phyloP scores from a whole-genome alignment of 352 stramenopile species.

The Ophiocytium majus region DNA sequence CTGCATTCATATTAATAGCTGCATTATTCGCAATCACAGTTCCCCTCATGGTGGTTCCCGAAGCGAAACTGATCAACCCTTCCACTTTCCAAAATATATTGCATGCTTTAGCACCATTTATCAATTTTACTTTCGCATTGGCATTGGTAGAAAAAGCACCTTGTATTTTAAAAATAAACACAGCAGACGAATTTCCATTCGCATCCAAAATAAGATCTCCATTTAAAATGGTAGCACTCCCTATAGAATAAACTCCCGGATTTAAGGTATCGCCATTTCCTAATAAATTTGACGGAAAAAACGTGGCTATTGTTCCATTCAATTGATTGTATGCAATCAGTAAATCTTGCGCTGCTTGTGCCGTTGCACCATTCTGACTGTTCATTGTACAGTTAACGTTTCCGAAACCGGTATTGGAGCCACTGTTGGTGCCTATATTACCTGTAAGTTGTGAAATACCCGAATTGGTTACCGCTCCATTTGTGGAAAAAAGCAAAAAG shows the following conservation, averaged over 20 bases:
- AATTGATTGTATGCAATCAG: background rate
- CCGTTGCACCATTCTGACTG: background rate
- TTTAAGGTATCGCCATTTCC: background rate
- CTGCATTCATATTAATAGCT: background rate
- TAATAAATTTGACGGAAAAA: background rate
- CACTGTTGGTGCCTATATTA: background rate
- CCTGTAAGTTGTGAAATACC: background rate
- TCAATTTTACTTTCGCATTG: background rate
- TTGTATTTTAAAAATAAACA: background rate
- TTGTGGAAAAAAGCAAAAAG: no score
- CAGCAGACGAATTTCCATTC: background rate
- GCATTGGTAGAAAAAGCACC: background rate
- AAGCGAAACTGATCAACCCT: background rate
- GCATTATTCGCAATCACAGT: background rate
- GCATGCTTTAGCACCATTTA: conserved; percentile 1
- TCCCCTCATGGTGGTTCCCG: background rate
- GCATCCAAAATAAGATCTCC: background rate
- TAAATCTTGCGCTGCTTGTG: no score
- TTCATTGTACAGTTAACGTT: conserved; percentile 1
- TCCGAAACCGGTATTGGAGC: background rate
- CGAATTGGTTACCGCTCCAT: no score
- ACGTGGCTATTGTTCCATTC: background rate
- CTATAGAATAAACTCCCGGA: no score
- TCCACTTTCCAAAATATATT: background rate
- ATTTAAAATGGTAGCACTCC: conserved; percentile 1